A percentile compares a stretch with the other conserved stretches of the same genome.
Evolutionary conservation across 345 rosid species (phyloP).

Genomic region (Sapria himalayana): DNA sequence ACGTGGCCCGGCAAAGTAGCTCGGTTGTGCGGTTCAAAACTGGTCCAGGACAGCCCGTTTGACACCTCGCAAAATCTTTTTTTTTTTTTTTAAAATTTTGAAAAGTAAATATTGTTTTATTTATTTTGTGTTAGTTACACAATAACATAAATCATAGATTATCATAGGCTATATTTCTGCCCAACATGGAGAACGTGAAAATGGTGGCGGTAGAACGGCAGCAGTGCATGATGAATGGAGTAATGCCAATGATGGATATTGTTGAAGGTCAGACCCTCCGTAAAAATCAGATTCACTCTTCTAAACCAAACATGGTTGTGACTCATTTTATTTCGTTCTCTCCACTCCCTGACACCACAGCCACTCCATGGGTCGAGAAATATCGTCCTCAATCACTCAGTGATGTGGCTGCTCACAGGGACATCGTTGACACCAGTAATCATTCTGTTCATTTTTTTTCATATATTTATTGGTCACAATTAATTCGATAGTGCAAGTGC

Average conservation of each 20-base stretch:
- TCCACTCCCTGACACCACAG: conserved; percentile 19
- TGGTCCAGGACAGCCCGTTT: too few species aligned
- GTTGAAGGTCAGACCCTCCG: conserved; percentile 29
- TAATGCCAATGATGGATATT: conserved; percentile 50
- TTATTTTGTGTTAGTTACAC: too few species aligned
- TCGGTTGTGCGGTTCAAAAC: too few species aligned
- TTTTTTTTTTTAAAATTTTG: too few species aligned
- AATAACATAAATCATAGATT: too few species aligned
- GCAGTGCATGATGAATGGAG: conserved; percentile 27
- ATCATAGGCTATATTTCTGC: too few species aligned
- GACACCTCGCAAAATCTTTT: too few species aligned
- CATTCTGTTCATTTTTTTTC: neutral
- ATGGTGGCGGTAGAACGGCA: neutral
- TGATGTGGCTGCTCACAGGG: conserved; percentile 97
- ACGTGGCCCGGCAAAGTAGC: too few species aligned
- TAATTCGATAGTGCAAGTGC: too few species aligned
- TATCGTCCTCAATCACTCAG: conserved; percentile 88
- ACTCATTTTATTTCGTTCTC: conserved; percentile 17
- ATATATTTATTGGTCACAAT: too few species aligned
- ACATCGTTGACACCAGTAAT: conserved; percentile 87
- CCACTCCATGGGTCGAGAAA: conserved; percentile 93
- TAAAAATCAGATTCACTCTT: conserved; percentile 5
- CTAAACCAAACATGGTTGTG: conserved; percentile 29
- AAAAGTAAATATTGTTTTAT: too few species aligned
- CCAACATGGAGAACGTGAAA: too few species aligned